Base-by-base conservation (phyloP, 805 yeast species). In the Wickerhamia fluorescens region DNA sequence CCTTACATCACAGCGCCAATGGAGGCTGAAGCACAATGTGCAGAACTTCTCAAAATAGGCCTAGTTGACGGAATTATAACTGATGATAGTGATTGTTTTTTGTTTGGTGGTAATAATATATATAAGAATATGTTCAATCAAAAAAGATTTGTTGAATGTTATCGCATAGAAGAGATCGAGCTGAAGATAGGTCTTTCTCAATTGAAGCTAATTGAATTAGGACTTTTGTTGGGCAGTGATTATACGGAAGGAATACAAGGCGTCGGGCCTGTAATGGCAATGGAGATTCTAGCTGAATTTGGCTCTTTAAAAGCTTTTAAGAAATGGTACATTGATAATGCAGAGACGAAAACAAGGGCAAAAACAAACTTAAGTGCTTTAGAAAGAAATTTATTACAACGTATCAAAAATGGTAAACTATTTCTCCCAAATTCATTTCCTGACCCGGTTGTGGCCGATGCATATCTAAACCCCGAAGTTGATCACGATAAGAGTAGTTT, bases 21-120 rank as follows among this genome's bases (percentile, higher is more conserved):
- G 88, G 99, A 92, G 56, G 98, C 98, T 2, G 99, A 92, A 58
- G 97, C 98, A 0, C 98, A 92, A 47, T 92, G 99, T 58, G 96
- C 95, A 0, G 84, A 80, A 40, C 56, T 92, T 5, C 53, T 75
- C 22, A 47, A 54, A n/a, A 52, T 87, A 14, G 73, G 71, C 0
- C 60, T 92, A 12, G 96, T 89, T 4, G 97, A 92, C 53, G 99
- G 98, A 0, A 80, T 92, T 5, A 78, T 92, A 14, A 92, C 98
- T 0, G 99, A 92, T 56, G 99, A 92, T 61, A 85, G 95, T 41
- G 99, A 92, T 68, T 87, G 94, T 28, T 92, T 92, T 43, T 54
- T 92, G 20, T 92, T 92, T 62, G 97, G 97, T 1, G 95, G 95
- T 2, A 73, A 74, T 30, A 66, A 60, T 23, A 73, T 92, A 3